Evolutionary conservation across 2,329 filamentous ascomycete species (phyloP), one percentile per base, ranked within the genome.

Genomic region (Neonectria coccinea): DNA sequence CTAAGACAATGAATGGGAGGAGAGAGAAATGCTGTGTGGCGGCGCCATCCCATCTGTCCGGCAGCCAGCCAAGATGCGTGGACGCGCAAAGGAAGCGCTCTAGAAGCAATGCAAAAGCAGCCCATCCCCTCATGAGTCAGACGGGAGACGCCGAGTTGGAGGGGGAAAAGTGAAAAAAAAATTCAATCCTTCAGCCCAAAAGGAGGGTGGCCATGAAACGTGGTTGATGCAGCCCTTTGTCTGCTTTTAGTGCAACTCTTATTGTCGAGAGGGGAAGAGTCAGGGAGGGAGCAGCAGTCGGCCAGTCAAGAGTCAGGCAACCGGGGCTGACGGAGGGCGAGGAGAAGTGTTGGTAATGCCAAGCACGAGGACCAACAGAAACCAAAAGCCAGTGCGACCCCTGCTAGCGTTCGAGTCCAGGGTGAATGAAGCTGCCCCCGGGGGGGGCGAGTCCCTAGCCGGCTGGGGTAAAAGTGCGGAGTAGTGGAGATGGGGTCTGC

Each of bases 401-500:
- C 50, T 58, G 60, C n/a, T 31, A n/a, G 36, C 7, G 31, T 16
- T 39, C 14, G 14, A 39, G 14, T 25, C 31, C 31, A 33, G 31
- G 31, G 10, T 33, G 41, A 18, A 33, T 22, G 31, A 42, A 31
- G 31, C 36, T n/a, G 36, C 2, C 25, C 25, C 5, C 5, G 25
- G 36, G 36, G 25, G 25, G 36, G 36, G 36, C 16, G 36, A n/a
- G 14, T 39, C 16, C 16, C 41, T 44, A 31, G 50, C 42, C 41
- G 16, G 50, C 60, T 66, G 64, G 66, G 66, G 59, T 56, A 61
- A 69, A 56, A 69, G 65, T 68, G 70, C 71, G 71, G 71, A 73
- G 71, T 72, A 71, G 67, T 63, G 68, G 70, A 56, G 70, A 64
- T 56, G 48, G 55, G 31, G 31, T 42, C 67, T 57, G 48, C 56